A percentile compares a stretch with the other conserved stretches of the same genome.
phyloP scores from a whole-genome alignment of 1,139 yeast species.

The Saccharomyces pastorianus region DNA sequence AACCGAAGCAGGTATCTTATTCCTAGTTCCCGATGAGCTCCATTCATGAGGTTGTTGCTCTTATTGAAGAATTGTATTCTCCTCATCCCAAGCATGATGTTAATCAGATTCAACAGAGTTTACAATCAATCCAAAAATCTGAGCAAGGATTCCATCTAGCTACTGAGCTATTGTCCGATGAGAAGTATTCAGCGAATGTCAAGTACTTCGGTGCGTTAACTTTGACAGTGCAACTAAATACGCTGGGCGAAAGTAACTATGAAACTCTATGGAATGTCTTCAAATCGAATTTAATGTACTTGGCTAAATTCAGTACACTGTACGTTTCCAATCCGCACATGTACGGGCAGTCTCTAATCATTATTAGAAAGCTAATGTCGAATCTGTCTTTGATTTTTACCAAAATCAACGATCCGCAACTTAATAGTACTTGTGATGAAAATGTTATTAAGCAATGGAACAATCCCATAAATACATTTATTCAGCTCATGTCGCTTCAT shows the following conservation, averaged over 20 bases:
- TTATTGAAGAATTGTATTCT: conserved; percentile 27
- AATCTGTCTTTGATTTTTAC: conserved; percentile 46
- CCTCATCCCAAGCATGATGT: conserved; percentile 35
- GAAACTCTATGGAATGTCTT: conserved; percentile 22
- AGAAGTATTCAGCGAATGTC: conserved; percentile 39
- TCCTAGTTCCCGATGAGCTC: conserved; percentile 11
- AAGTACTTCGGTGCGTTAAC: conserved; percentile 70
- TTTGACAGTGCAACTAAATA: conserved; percentile 48
- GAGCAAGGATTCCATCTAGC: conserved; percentile 46
- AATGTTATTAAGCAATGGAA: conserved; percentile 30
- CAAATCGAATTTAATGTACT: conserved; percentile 23
- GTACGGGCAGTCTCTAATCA: conserved; percentile 23
- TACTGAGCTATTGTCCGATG: conserved; percentile 37
- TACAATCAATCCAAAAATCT: conserved; percentile 51
- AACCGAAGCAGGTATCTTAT: background rate
- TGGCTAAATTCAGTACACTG: conserved; percentile 13
- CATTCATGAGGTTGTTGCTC: conserved; percentile 21
- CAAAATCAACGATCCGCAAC: conserved; percentile 26
- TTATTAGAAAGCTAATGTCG: conserved; percentile 42
- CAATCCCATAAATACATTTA: conserved; percentile 35
- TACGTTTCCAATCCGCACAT: conserved; percentile 14
- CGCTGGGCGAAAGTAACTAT: conserved; percentile 10
- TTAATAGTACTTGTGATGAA: conserved; percentile 1
- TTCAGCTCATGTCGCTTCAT: conserved; percentile 17
- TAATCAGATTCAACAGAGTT: conserved; percentile 39